These are phyloP conservation scores for Cunninghamia lanceolata DNA, from an alignment of 75 land plant species.

Conservation along the genomic window DNA sequence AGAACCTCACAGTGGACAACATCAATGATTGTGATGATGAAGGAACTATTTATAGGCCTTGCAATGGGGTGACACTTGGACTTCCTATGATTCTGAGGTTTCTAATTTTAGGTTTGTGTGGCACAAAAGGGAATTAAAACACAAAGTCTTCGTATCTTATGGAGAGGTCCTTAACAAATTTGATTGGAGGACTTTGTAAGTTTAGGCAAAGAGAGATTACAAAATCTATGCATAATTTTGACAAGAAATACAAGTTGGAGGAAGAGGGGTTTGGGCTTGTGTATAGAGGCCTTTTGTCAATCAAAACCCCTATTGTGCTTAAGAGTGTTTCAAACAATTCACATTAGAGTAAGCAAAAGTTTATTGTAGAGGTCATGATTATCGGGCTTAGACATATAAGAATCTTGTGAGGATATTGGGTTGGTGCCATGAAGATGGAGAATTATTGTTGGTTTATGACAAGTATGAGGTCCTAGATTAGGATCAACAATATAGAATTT, in stretches of 20 bases:
- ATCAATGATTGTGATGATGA: neutral
- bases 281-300: conserved; percentile 24
- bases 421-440: conserved; percentile 23
- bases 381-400: conserved; percentile 14
- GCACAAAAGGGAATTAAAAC: neutral
- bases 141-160: neutral
- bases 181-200: conserved; percentile 17
- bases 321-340: conserved; percentile 19
- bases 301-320: conserved; percentile 3
- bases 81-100: neutral
- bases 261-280: conserved; percentile 24
- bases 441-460: conserved; percentile 21
- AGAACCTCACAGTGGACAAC: conserved; percentile 25
- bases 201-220: conserved; percentile 23
- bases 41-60: neutral
- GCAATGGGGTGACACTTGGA: neutral
- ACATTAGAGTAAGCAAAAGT: conserved; percentile 18
- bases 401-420: conserved; percentile 24
- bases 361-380: conserved; percentile 23
- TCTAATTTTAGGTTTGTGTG: neutral
- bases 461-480: conserved; percentile 16
- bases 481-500: conserved; percentile 27
- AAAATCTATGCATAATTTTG: conserved; percentile 1
- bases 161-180: conserved; percentile 1
- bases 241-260: conserved; percentile 4